Evolutionary conservation across 2,329 filamentous ascomycete species (phyloP).

Genomic region (Colletotrichum camelliae): DNA sequence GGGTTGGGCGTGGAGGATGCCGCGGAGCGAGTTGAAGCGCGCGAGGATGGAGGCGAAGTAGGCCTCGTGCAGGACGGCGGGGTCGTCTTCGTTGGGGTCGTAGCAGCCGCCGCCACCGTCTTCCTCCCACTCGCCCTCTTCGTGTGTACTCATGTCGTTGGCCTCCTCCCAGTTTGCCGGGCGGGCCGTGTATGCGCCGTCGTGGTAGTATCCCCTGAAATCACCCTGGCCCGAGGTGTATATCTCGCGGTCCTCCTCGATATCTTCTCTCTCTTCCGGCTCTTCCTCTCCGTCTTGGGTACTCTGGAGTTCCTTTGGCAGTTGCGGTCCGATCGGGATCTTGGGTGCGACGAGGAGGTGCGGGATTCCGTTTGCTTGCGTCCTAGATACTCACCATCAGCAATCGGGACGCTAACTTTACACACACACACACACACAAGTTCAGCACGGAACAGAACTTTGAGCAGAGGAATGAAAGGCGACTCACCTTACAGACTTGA

Average conservation of each 20-base stretch:
- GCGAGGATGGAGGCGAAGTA: constrained; percentile 72
- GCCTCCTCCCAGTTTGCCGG: constrained; percentile 40
- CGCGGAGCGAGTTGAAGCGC: constrained; percentile 71
- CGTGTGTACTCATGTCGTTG: constrained; percentile 29
- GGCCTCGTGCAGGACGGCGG: constrained; percentile 58
- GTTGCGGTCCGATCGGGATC: constrained; percentile 56
- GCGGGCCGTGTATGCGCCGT: constrained; percentile 79
- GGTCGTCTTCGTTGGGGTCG: constrained; percentile 31
- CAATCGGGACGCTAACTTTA: constrained; percentile 23
- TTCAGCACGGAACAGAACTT: constrained; percentile 32
- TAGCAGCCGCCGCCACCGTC: constrained; percentile 28
- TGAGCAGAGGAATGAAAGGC: neutral
- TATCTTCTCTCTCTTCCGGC: constrained; percentile 31
- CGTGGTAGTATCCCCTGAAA: constrained; percentile 70
- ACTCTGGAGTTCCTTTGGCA: constrained; percentile 43
- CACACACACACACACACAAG: neutral
- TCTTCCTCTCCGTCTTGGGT: constrained; percentile 31
- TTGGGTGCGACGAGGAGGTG: constrained; percentile 71
- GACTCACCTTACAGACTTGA: constrained; percentile 72
- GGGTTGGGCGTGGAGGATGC: constrained; percentile 60
- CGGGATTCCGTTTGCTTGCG: constrained; percentile 77
- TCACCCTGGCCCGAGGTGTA: constrained; percentile 58
- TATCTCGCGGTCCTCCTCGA: constrained; percentile 44
- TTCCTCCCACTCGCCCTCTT: constrained; percentile 28
- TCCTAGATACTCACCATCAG: constrained; percentile 66